phyloP scores from a whole-genome alignment of 441 rosid genomes.

The Populus tomentosa region DNA sequence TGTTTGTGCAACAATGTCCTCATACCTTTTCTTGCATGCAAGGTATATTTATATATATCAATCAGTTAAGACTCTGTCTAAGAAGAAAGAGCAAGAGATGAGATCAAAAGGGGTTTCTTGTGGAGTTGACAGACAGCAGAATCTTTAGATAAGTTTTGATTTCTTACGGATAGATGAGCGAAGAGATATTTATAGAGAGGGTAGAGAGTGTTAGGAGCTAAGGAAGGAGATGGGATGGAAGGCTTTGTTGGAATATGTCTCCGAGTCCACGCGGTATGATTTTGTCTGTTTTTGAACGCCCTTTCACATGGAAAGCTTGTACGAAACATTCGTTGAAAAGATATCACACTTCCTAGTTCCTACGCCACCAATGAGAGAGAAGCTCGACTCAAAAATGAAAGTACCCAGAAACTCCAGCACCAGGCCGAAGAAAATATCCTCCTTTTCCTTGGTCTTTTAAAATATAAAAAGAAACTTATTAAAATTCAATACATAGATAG shows the following conservation, averaged over 20 bases:
- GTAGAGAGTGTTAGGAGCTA: too few species aligned
- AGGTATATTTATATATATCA: not conserved
- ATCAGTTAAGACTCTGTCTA: not conserved
- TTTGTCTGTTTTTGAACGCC: not conserved
- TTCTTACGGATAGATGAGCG: not conserved
- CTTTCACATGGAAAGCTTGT: not conserved
- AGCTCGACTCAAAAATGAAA: not conserved
- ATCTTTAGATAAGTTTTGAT: not conserved
- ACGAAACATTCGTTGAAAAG: not conserved
- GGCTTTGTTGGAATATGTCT: not conserved
- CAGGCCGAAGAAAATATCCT: too few species aligned
- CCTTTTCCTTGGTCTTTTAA: not conserved
- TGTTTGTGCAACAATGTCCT: conserved; percentile 27
- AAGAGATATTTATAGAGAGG: not conserved
- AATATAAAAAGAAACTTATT: too few species aligned
- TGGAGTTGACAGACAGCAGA: not conserved
- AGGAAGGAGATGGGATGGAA: not conserved
- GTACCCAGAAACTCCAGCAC: not conserved
- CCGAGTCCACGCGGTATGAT: not conserved
- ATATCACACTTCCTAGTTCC: not conserved
- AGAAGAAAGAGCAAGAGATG: not conserved
- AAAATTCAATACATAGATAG: too few species aligned
- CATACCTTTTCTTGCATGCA: conserved; percentile 12
- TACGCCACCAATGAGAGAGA: not conserved
- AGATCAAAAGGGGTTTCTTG: not conserved